Conservation (phyloP, 148 eudicot genomes). For the Camellia granthamiana region DNA sequence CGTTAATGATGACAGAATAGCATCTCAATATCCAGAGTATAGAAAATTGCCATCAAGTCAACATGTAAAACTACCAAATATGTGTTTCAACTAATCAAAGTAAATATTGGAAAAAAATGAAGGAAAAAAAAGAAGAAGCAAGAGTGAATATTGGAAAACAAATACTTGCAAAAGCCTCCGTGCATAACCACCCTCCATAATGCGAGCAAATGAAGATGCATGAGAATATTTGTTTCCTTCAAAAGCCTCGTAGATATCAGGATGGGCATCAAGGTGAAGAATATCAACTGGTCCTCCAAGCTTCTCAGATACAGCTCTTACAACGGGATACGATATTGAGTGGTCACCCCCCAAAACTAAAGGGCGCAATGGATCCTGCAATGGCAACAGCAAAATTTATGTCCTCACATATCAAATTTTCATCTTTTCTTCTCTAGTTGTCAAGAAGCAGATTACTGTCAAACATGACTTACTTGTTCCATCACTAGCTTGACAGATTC, state of each 20-base stretch:
- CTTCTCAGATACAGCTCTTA: slow-evolving; percentile 94
- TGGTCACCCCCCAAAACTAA: slow-evolving; percentile 95
- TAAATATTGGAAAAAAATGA: not conserved
- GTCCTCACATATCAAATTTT: no score
- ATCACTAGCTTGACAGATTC: slow-evolving; percentile 93
- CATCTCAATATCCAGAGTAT: not conserved
- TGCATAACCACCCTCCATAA: slow-evolving; percentile 98
- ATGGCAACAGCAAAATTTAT: not conserved
- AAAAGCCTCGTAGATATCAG: slow-evolving; percentile 84
- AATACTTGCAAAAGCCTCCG: slow-evolving; percentile 83
- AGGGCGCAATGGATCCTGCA: slow-evolving; percentile 84
- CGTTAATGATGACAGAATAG: not conserved
- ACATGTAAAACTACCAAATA: not conserved
- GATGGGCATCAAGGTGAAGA: slow-evolving; percentile 97
- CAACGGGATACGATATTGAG: slow-evolving; percentile 88
- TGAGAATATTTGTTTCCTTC: slow-evolving; percentile 95
- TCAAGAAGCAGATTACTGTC: not conserved
- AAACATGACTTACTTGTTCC: slow-evolving; percentile 66
- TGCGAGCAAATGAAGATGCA: slow-evolving; percentile 95
- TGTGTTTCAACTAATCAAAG: not conserved
- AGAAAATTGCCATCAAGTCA: not conserved
- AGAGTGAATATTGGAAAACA: slow-evolving; percentile 1
- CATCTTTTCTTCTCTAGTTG: no score
- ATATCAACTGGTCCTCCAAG: slow-evolving; percentile 94
- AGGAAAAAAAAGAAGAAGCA: not conserved